A percentile compares a stretch with the other conserved stretches of the same genome.
Conservation (phyloP, 768 basidiomycete genomes). For the Leccinum boreale region DNA sequence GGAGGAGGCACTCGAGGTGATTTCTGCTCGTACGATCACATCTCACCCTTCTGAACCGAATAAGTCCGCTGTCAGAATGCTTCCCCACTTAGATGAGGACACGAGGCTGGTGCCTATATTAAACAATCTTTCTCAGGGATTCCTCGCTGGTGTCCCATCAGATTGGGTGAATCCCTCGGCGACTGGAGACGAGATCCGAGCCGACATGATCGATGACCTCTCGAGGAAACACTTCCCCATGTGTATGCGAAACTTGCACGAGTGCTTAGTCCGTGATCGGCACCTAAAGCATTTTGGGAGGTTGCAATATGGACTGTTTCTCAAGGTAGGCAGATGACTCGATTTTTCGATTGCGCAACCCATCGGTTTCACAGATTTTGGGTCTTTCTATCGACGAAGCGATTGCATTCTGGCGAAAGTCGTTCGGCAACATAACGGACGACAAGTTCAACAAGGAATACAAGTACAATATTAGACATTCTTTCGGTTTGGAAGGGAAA, state of each 20-base stretch:
- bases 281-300: conserved; percentile 94
- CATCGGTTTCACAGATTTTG: conserved; percentile 56
- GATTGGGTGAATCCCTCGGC: conserved; percentile 66
- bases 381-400: conserved; percentile 96
- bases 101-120: conserved; percentile 86
- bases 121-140: conserved; percentile 88
- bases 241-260: conserved; percentile 92
- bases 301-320: conserved; percentile 87
- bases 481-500: conserved; percentile 91
- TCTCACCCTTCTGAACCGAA: conserved; percentile 8
- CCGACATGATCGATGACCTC: conserved; percentile 91
- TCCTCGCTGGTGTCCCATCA: conserved; percentile 85
- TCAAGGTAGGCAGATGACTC: conserved; percentile 62
- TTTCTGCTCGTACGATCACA: conserved; percentile 8
- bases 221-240: conserved; percentile 88
- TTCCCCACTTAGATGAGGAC: conserved; percentile 93
- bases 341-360: not conserved
- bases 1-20: conserved; percentile 73
- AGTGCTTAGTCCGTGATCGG: conserved; percentile 66
- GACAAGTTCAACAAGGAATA: conserved; percentile 98
- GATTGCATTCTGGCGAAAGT: conserved; percentile 86
- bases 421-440: conserved; percentile 75
- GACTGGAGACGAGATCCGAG: conserved; percentile 68
- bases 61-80: conserved; percentile 78
- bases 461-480: conserved; percentile 95